A percentile compares a stretch with the other conserved stretches of the same genome.
Evolutionary conservation across 169 alveolate genomes (phyloP).

Genomic region (Cyclospora cayetanensis): DNA sequence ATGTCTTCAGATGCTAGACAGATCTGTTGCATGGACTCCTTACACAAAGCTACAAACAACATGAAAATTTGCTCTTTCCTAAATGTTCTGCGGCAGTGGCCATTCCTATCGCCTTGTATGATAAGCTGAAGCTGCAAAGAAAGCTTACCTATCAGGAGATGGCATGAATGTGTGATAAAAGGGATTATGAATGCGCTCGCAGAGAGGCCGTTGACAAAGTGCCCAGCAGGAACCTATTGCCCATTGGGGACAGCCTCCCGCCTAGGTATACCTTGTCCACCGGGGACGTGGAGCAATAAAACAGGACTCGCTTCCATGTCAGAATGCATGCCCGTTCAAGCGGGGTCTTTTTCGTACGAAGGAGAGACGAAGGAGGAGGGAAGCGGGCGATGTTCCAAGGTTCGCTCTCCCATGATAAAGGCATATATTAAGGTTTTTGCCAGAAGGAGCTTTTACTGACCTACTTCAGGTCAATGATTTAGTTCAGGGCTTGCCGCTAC

Average conservation of each 20-base stretch:
- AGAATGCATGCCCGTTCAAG: constrained; percentile 36
- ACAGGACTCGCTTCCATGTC: constrained; percentile 38
- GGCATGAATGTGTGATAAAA: too few relatives aligned
- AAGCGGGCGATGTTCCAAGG: constrained; percentile 58
- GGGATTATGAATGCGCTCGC: background rate
- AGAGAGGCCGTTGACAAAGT: constrained; percentile 33
- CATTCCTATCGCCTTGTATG: too few relatives aligned
- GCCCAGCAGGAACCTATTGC: constrained; percentile 56
- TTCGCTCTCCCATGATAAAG: background rate
- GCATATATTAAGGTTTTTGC: background rate
- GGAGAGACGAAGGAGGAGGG: constrained; percentile 15
- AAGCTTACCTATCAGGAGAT: too few relatives aligned
- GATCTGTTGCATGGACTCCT: too few relatives aligned
- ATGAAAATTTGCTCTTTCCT: too few relatives aligned
- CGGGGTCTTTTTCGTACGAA: constrained; percentile 51
- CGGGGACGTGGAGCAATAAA: constrained; percentile 37
- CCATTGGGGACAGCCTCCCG: constrained; percentile 46
- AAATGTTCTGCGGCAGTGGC: too few relatives aligned
- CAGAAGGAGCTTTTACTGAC: background rate
- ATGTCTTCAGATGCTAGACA: too few relatives aligned
- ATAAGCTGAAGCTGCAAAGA: too few relatives aligned
- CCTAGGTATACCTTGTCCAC: constrained; percentile 37
- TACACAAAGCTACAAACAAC: too few relatives aligned
- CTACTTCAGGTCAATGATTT: background rate
- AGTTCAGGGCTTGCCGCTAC: background rate